Conservation (phyloP, 1,139 yeast species). For the Martiniozyma asiatica region DNA sequence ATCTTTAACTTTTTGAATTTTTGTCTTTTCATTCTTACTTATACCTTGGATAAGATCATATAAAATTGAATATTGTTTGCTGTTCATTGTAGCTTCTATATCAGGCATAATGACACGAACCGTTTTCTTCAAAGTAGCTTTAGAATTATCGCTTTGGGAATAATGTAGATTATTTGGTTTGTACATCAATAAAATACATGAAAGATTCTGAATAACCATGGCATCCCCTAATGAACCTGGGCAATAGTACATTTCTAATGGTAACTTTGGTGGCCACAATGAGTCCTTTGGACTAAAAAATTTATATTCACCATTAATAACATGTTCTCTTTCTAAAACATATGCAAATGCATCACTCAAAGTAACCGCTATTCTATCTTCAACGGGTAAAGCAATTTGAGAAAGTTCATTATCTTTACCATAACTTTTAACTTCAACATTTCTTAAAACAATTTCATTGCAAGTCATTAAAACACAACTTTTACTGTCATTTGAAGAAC, state of each 20-base stretch:
- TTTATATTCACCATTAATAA: conserved; percentile 29
- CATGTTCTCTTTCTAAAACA: conserved; percentile 42
- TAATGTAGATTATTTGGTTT: conserved; percentile 57
- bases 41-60: conserved; percentile 55
- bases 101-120: conserved; percentile 42
- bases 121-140: conserved; percentile 11
- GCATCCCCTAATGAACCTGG: conserved; percentile 42
- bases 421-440: conserved; percentile 31
- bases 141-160: conserved; percentile 9
- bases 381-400: conserved; percentile 45
- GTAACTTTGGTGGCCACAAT: conserved; percentile 77
- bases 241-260: conserved; percentile 64
- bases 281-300: conserved; percentile 27
- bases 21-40: conserved; percentile 47
- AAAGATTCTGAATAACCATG: conserved; percentile 50
- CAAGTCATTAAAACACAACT: conserved; percentile 62
- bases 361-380: conserved; percentile 58
- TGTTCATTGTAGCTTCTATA: conserved; percentile 57
- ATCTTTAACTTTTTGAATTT: conserved; percentile 38
- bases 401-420: no score
- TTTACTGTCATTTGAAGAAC: conserved; percentile 52
- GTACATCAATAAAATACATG: conserved; percentile 50
- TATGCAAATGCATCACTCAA: conserved; percentile 63
- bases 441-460: conserved; percentile 58
- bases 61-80: conserved; percentile 58